Evolutionary conservation across 352 stramenopile genomes (phyloP), one percentile per base, ranked within the genome.

Genomic region (Globisporangium irregulare): DNA sequence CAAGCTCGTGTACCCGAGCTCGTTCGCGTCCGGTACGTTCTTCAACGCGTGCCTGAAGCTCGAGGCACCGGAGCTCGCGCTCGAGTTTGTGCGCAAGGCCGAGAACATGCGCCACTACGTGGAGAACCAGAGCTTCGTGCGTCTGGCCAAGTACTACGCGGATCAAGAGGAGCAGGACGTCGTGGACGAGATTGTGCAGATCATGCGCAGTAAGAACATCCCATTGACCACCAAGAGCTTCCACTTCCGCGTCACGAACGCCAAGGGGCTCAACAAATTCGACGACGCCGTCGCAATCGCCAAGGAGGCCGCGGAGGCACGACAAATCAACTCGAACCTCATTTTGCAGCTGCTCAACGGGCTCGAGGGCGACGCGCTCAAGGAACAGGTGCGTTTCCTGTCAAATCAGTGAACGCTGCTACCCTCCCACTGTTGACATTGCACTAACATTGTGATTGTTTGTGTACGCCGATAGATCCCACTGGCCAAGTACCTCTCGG

Each of bases 251-350:
- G 80, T 93, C 64, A 76, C 84, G 54, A 84, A 93, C 59, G 79
- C 80, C 62, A 90, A 89, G 73, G 75, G 75, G 57, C 75, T 86
- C 64, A 74, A 76, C 63, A 76, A 92, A 34, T 79, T 81, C 59
- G 78, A 90, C 61, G 69, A 77, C n/a, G 85, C 85, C 18, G 74
- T 90, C 29, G 72, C 72, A 4, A 69, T 91, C n/a, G 87, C 87
- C 53, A 89, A 81, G 69, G 71, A 92, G 60, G 84, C 82, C 7
- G 84, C 85, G 3, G 76, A 85, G 38, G 74, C 72, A 59, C 72
- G 79, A 50, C 79, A 92, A 72, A 89, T 95, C 72, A 95, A 95
- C 76, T 88, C 87, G 32, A 77, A 91, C 73, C 73, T 90, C 48
- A 83, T 95, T 58, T 75, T 95, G 48, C 66, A 79, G 69, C 72